These are phyloP conservation scores for Pseudogymnoascus sp. DNA, from an alignment of 2,329 filamentous ascomycete genomes.

Conservation along the genomic window DNA sequence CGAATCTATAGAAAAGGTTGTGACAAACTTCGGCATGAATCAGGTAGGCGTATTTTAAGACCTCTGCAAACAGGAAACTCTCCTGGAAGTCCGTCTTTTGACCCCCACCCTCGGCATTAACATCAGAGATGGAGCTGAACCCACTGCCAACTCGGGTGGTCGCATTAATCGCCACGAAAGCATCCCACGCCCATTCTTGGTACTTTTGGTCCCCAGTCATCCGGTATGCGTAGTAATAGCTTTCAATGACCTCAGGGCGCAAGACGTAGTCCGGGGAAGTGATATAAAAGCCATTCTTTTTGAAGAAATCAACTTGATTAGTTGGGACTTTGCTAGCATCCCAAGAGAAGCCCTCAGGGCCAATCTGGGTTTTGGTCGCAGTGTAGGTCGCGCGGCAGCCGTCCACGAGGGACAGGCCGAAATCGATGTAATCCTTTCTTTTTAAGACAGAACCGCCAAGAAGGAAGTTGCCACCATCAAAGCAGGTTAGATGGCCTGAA, in stretches of 20 bases:
- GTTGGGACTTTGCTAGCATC: slow-evolving; percentile 38
- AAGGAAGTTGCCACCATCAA: slow-evolving; percentile 78
- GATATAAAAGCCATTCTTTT: slow-evolving; percentile 65
- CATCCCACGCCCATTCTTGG: slow-evolving; percentile 78
- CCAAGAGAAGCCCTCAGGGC: slow-evolving; percentile 67
- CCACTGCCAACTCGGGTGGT: slow-evolving; percentile 58
- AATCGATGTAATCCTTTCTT: slow-evolving; percentile 59
- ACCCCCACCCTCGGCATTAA: slow-evolving; percentile 56
- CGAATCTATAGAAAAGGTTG: neutral
- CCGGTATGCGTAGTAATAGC: slow-evolving; percentile 79
- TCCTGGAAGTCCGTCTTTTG: slow-evolving; percentile 64
- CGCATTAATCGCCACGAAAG: slow-evolving; percentile 58
- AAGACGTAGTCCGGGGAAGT: slow-evolving; percentile 54
- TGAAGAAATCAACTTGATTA: slow-evolving; percentile 51
- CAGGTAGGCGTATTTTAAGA: slow-evolving; percentile 76
- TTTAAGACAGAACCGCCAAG: slow-evolving; percentile 66
- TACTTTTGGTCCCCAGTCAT: slow-evolving; percentile 68
- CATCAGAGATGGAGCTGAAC: slow-evolving; percentile 57
- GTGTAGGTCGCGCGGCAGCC: slow-evolving; percentile 69
- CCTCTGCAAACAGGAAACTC: slow-evolving; percentile 82
- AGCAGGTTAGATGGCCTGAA: slow-evolving; percentile 60
- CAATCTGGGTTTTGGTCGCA: slow-evolving; percentile 61
- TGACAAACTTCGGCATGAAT: slow-evolving; percentile 36
- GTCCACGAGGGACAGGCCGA: slow-evolving; percentile 63
- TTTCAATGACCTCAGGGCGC: slow-evolving; percentile 75